Evolutionary conservation across 805 yeast species (phyloP), one percentile per base, ranked within the genome.

Genomic region (Candida corydali): DNA sequence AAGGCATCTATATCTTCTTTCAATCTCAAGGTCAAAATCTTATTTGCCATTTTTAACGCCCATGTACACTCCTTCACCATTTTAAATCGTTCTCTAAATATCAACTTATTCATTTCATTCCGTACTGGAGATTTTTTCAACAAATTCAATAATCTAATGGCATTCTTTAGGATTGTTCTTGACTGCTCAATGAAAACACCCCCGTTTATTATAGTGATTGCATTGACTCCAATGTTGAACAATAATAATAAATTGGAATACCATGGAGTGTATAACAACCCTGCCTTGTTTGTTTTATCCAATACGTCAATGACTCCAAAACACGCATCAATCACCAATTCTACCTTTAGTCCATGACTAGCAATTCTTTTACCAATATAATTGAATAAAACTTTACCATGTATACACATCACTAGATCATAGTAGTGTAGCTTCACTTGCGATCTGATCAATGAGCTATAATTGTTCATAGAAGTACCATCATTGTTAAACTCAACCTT

Each of bases 1-100:
- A 79, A 52, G 1, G 50, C 50, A 8, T 52, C 42, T 8, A 63
- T 51, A n/a, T 73, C 62, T 36, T 69, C 69, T 31, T 63, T 52
- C 36, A 75, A 55, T 32, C 76, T 56, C 34, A 73, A 53, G n/a
- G 69, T 54, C 31, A 73, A 55, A 46, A 77, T 65, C 41, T 71
- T 75, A 47, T 75, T 76, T 40, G 76, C 57, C 63, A 70, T 73
- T 42, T 75, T 76, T 28, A 79, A 47, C 2, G 74, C 77, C 85
- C 84, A 79, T n/a, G 75, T 47, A 47, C 81, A 75, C 50, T 78
- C 84, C 29, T 67, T 63, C 9, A 71, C 73, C 85, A 78, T 78
- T 36, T 59, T 63, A 46, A 64, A 68, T 27, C 73, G 46, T 36
- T 55, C 59, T 26, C 52, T 47, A 29, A 55, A 46, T 8, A 65